Base-by-base conservation (phyloP, 2,329 filamentous ascomycete genomes). In the Thielaviopsis populi region DNA sequence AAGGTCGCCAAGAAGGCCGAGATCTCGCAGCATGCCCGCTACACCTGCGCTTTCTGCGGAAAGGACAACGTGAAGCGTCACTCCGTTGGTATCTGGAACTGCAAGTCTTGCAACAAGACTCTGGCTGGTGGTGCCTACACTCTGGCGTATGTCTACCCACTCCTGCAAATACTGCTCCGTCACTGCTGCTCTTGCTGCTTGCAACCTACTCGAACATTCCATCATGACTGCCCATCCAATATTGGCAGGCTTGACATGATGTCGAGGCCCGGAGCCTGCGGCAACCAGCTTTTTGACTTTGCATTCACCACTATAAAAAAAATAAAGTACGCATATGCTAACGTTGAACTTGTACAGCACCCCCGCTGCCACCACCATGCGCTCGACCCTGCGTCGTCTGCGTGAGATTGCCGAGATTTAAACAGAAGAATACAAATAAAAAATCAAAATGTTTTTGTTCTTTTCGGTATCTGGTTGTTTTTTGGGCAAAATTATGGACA, bases 1-100 rank as follows among this genome's bases (percentile, higher is more conserved):
- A 97, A 97, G 86, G 91, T 77, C 73, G 75, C 77, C 76, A 97
- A 97, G 90, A 96, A 96, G 89, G 96, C 96, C 88, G 94, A 97
- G 87, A 89, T 97, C 78, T 89, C 89, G 74, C 94, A 97, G 80
- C 94, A 99, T 84, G 90, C 91, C 81, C 88, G 88, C 78, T 97
- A 96, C 76, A 86, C 86, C 76, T 97, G 92, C 86, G 92, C 91
- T 70, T 99, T 97, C 88, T 96, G 91, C 85, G 92, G 92, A 76
- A 97, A 97, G 87, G 87, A 85, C 77, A 88, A 87, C 73, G 91
- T 96, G 75, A 91, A 91, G 83, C 87, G 92, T 75, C 83, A 90
- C 75, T 86, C 89, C 69, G 89, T 92, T 72, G 91, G 91, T 74
- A 96, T 96, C 84, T 96, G 92, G 92, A 84, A 92, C 79, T 99